Evolutionary conservation across 768 basidiomycete genomes (phyloP), one percentile per base, ranked within the genome.

Genomic region (Tulasnella calospora): DNA sequence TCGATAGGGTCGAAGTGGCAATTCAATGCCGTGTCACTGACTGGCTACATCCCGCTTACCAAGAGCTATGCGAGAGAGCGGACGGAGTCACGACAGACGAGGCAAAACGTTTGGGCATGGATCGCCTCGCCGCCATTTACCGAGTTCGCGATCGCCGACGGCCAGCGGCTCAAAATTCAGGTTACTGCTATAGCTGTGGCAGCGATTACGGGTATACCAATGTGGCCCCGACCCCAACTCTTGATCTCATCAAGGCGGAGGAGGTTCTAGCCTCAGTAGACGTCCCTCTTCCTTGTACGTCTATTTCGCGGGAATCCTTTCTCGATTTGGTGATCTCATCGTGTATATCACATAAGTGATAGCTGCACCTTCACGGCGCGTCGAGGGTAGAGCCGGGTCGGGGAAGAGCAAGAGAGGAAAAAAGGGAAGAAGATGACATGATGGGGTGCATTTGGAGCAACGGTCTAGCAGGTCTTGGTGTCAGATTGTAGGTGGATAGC

Each of bases 111-210:
- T 40, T 73, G n/a, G 72, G 72, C 5, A n/a, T 73, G 27, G 38
- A 36, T 40, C 40, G 38, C 23, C 72, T 73, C 1, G 46, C 72
- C 4, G 72, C 72, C 13, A 41, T 73, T 46, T 30, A 30, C 13
- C 23, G 72, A 36, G 46, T 73, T 73, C 33, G 72, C 40, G 72
- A 73, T 51, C 51, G 51, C 21, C 51, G 51, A 51, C 51, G n/a
- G 8, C 23, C 51, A n/a, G 1, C 15, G 17, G 44, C 44, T 15
- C 44, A 44, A 44, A 8, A 44, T 44, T 8, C 41, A 44, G 2
- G 13, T 44, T 44, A 8, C 41, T 44, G 13, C 13, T 2, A 10
- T 15, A 10, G 2, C 13, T 44, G 9, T 44, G 13, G 41, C 7
- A 9, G n/a, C n/a, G n/a, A n/a, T n/a, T n/a, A n/a, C n/a, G n/a